Evolutionary conservation across 305 asterid species (phyloP), one percentile per base, ranked within the genome.

Genomic region (Solanum chacoense): DNA sequence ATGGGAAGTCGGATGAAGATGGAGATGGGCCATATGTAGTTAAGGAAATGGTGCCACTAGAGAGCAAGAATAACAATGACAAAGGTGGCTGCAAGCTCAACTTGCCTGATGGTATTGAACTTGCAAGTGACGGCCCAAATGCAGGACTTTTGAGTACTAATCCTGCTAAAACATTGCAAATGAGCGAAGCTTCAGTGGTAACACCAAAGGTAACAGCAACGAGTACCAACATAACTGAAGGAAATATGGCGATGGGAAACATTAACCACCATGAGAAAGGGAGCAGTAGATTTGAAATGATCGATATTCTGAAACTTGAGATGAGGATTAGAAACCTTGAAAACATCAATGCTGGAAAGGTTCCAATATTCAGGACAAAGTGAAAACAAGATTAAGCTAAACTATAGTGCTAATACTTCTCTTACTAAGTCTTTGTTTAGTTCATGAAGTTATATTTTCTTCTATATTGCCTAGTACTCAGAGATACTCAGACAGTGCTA

Each of bases 291-390:
- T 28, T 4, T 80, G 69, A 42, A 28, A 80, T 40, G 86, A 80
- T 8, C n/a, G 18, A 80, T 80, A 80, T 42, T 80, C 37, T 20
- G 45, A 88, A 72, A 78, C 88, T 78, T 40, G 89, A 88, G 88
- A 88, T 37, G 90, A 86, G 42, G 83, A 40, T 86, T 42, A 76
- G 35, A 13, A 50, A 20, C 22, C 69, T 91, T 50, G 92, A 91
- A 80, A 90, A 89, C 11, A 42, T 81, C 86, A 45, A 42, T 31
- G 28, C 86, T 81, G 67, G 38, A 38, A 67, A 32, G 80, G 13
- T 22, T 86, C 28, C 38, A 86, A 34, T 29, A 86, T 50, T 38
- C 11, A 50, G 40, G 34, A 31, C 24, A 42, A 85, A 32, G 63
- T 65, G 59, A 42, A 67, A 36, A 79, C 14, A 79, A 45, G 16